phyloP scores from a whole-genome alignment of 345 rosid genomes.

The Acer campestre region DNA sequence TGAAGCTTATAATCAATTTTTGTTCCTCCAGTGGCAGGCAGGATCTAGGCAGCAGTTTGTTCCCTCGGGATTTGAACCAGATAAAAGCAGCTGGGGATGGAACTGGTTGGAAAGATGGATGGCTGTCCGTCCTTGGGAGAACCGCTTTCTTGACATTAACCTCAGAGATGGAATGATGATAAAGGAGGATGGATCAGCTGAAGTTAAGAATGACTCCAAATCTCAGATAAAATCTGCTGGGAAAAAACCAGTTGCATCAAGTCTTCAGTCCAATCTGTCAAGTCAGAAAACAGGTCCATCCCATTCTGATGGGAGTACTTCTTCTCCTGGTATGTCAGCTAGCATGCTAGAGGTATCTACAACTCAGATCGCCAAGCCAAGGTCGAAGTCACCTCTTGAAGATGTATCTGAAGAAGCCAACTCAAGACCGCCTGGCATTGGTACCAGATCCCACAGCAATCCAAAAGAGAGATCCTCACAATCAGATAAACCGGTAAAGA shows the following conservation, averaged over 20 bases:
- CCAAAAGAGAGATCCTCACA: conserved; percentile 76
- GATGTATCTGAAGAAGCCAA: conserved; percentile 52
- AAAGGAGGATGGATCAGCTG: conserved; percentile 51
- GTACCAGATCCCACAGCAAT: conserved; percentile 80
- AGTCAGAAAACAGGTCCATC: conserved; percentile 73
- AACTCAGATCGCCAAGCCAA: conserved; percentile 43
- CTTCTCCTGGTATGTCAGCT: conserved; percentile 65
- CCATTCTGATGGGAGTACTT: conserved; percentile 62
- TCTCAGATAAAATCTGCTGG: conserved; percentile 50
- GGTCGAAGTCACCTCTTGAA: conserved; percentile 53
- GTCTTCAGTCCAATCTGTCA: conserved; percentile 41
- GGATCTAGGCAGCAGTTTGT: conserved; percentile 72
- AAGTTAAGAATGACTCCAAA: conserved; percentile 47
- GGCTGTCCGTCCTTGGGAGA: conserved; percentile 99
- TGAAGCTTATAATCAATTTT: conserved; percentile 5
- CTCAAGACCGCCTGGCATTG: conserved; percentile 48
- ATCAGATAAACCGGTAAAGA: conserved; percentile 54
- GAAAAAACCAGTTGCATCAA: conserved; percentile 51
- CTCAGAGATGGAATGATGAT: conserved; percentile 72
- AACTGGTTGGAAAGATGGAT: conserved; percentile 99
- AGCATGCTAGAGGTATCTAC: conserved; percentile 49
- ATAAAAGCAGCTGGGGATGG: conserved; percentile 99
- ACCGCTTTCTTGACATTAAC: conserved; percentile 90
- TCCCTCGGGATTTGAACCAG: conserved; percentile 77
- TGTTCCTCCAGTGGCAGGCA: conserved; percentile 87